These are phyloP conservation scores for Piper betle DNA, from an alignment of 164 flowering plant genomes.

Conservation along the genomic window DNA sequence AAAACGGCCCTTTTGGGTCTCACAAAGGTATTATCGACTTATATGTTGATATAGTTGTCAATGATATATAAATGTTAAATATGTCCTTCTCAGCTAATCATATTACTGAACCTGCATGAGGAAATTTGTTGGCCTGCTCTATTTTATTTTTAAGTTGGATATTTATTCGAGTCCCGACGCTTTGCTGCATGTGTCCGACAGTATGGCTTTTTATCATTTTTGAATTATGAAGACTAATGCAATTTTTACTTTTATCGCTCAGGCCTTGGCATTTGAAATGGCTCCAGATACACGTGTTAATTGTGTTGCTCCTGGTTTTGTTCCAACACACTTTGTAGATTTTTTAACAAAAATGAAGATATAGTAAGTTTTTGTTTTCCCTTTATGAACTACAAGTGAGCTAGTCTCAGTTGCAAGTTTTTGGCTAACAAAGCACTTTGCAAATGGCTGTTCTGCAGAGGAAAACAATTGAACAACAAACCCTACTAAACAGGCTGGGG, in stretches of 20 bases:
- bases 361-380: slow-evolving; percentile 19
- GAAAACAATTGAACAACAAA: slow-evolving; percentile 29
- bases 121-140: too few species aligned
- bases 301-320: slow-evolving; percentile 87
- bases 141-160: too few species aligned
- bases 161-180: too few species aligned
- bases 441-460: slow-evolving; percentile 28
- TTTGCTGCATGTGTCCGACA: too few species aligned
- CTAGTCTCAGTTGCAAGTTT: background rate
- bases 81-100: too few species aligned
- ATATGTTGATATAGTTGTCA: background rate
- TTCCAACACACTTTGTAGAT: slow-evolving; percentile 81
- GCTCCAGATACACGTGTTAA: slow-evolving; percentile 84
- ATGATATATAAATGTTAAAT: too few species aligned
- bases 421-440: background rate
- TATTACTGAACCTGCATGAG: too few species aligned
- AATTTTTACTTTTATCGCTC: background rate
- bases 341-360: slow-evolving; percentile 31
- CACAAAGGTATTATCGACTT: slow-evolving; percentile 51
- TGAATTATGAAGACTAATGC: background rate
- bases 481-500: slow-evolving; percentile 63
- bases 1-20: slow-evolving; percentile 97
- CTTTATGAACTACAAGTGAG: background rate
- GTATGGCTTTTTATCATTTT: too few species aligned
- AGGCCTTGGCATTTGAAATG: slow-evolving; percentile 88